phyloP scores from a whole-genome alignment of 352 stramenopile genomes.

The Globisporangium nagaii region DNA sequence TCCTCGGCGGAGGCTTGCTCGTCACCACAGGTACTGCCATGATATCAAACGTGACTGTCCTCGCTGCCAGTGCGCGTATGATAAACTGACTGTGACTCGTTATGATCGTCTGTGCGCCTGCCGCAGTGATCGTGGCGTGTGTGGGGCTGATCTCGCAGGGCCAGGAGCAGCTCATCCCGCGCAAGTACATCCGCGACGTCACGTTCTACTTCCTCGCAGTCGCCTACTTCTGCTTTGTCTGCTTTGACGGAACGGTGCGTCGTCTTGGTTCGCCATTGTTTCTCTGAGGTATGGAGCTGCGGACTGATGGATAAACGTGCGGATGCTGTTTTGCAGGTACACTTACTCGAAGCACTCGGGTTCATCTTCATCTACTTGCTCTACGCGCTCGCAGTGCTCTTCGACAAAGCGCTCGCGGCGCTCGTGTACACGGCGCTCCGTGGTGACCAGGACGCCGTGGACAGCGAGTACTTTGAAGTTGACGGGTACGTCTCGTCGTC shows the following conservation, averaged over 20 bases:
- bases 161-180: slow-evolving; percentile 70
- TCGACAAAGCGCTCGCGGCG: slow-evolving; percentile 39
- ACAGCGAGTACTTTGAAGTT: slow-evolving; percentile 26
- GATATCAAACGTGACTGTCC: no score
- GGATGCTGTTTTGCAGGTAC: slow-evolving; percentile 32
- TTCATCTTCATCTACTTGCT: slow-evolving; percentile 69
- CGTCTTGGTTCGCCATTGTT: background rate
- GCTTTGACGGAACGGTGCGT: slow-evolving; percentile 50
- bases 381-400: slow-evolving; percentile 57
- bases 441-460: slow-evolving; percentile 20
- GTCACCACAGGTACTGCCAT: slow-evolving; percentile 75
- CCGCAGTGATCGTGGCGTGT: slow-evolving; percentile 55
- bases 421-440: slow-evolving; percentile 15
- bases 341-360: slow-evolving; percentile 47
- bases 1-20: slow-evolving; percentile 63
- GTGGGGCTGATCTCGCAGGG: slow-evolving; percentile 62
- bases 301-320: no score
- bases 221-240: slow-evolving; percentile 65
- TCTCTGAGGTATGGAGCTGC: no score
- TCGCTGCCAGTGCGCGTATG: no score
- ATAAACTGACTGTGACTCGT: background rate
- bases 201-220: slow-evolving; percentile 67
- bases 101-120: background rate
- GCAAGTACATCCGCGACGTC: slow-evolving; percentile 71
- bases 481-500: slow-evolving; percentile 7